phyloP scores from a whole-genome alignment of 1,284 basidiomycete genomes.

The Apiotrichum mycotoxinovorans region DNA sequence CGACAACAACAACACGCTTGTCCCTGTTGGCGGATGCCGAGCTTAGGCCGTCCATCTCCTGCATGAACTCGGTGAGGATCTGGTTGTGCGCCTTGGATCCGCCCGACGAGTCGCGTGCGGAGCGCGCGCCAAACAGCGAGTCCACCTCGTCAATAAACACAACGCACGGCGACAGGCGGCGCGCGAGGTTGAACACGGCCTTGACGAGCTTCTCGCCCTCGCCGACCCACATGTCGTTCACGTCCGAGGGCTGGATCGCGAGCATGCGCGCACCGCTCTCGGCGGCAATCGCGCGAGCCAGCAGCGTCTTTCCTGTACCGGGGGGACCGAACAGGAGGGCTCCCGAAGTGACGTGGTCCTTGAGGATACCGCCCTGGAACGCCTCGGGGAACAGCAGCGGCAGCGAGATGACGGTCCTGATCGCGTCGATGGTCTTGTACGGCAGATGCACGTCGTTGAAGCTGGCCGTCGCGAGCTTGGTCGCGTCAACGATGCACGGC shows the following conservation, averaged over 20 bases:
- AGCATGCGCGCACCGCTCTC: conserved; percentile 56
- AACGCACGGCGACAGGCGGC: conserved; percentile 83
- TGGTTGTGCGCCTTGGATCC: conserved; percentile 69
- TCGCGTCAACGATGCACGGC: conserved; percentile 75
- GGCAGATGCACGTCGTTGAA: conserved; percentile 86
- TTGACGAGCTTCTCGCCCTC: conserved; percentile 93
- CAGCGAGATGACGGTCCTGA: conserved; percentile 84
- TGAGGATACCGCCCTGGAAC: conserved; percentile 85
- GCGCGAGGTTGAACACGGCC: conserved; percentile 83
- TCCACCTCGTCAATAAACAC: conserved; percentile 97
- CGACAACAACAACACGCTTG: conserved; percentile 84
- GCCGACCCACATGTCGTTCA: conserved; percentile 67
- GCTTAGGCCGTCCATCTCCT: conserved; percentile 92
- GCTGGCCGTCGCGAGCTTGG: conserved; percentile 62
- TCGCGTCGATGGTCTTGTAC: conserved; percentile 75
- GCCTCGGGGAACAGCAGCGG: conserved; percentile 85
- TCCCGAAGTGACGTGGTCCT: conserved; percentile 81
- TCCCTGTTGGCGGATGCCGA: conserved; percentile 63
- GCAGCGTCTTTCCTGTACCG: conserved; percentile 84
- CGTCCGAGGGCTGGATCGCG: conserved; percentile 16
- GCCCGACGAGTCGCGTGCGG: conserved; percentile 74
- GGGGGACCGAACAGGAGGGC: conserved; percentile 84
- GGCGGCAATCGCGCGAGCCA: conserved; percentile 84
- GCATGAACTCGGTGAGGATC: conserved; percentile 77
- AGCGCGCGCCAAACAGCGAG: conserved; percentile 83